Conservation (phyloP, 257 asterid species). For the Lycium ferocissimum region DNA sequence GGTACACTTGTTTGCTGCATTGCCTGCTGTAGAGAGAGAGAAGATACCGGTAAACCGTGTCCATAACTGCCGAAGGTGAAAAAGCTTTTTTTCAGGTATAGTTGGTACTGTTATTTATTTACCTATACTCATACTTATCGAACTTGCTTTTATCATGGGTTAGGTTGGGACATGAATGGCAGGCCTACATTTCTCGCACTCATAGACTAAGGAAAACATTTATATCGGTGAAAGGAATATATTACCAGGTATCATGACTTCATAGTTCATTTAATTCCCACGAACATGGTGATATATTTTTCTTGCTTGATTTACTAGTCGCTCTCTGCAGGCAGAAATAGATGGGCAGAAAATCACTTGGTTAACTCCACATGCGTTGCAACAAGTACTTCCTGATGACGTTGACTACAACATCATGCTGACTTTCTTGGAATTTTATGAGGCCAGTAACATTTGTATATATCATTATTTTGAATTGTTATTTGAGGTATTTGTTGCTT, state of each 20-base stretch:
- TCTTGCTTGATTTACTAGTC: background rate
- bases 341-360: conserved; percentile 96
- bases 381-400: conserved; percentile 86
- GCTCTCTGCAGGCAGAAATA: conserved; percentile 71
- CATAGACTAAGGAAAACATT: conserved; percentile 90
- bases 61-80: conserved; percentile 91
- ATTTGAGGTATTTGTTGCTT: background rate
- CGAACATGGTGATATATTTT: conserved; percentile 23
- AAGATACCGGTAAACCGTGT: conserved; percentile 78
- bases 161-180: conserved; percentile 99
- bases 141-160: background rate
- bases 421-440: conserved; percentile 92
- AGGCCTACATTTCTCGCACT: conserved; percentile 86
- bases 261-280: conserved; percentile 22
- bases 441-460: conserved; percentile 51
- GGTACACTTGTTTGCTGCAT: conserved; percentile 97
- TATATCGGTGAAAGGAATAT: conserved; percentile 94
- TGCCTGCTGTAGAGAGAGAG: conserved; percentile 93
- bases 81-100: conserved; percentile 26
- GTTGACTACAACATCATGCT: conserved; percentile 89
- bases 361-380: conserved; percentile 97
- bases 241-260: conserved; percentile 70
- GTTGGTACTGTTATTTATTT: conserved; percentile 26
- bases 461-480: background rate
- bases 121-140: conserved; percentile 24